These are phyloP conservation scores for Ailanthus altissimus DNA, from an alignment of 345 rosid genomes.

Conservation along the genomic window DNA sequence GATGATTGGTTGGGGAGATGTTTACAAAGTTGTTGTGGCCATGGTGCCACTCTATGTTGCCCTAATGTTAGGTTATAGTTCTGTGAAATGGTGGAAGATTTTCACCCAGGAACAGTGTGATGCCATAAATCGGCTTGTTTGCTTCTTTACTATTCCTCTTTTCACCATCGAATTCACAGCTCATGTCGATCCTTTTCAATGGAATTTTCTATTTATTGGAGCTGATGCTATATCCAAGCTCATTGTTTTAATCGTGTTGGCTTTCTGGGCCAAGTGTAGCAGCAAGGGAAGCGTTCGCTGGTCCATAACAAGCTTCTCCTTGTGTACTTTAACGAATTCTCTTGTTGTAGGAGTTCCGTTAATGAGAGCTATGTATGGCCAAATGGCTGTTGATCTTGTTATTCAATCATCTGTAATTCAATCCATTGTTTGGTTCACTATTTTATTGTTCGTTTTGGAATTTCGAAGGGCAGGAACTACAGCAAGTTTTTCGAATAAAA, in stretches of 20 bases:
- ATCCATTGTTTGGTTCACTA: constrained; percentile 68
- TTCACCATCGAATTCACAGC: constrained; percentile 73
- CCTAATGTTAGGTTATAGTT: constrained; percentile 73
- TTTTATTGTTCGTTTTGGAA: constrained; percentile 74
- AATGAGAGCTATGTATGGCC: constrained; percentile 78
- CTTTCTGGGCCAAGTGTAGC: constrained; percentile 63
- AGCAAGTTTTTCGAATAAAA: constrained; percentile 18
- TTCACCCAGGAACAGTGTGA: constrained; percentile 74
- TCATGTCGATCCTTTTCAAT: constrained; percentile 69
- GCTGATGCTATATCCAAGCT: constrained; percentile 74
- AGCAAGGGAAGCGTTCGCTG: constrained; percentile 68
- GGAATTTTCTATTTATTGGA: constrained; percentile 62
- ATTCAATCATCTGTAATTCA: constrained; percentile 72
- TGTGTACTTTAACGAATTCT: constrained; percentile 65
- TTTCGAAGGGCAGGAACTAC: constrained; percentile 45
- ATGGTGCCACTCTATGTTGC: constrained; percentile 86
- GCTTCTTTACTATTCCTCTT: constrained; percentile 81
- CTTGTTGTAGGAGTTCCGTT: constrained; percentile 78
- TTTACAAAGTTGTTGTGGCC: constrained; percentile 75
- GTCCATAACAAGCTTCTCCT: constrained; percentile 81
- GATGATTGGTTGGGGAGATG: constrained; percentile 80
- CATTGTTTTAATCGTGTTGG: constrained; percentile 52
- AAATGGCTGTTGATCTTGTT: constrained; percentile 65
- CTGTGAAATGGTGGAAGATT: too few species aligned
- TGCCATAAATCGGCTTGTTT: constrained; percentile 73